These are phyloP conservation scores for Hanseniaspora nectarophila DNA, from an alignment of 805 yeast genomes.

Conservation along the genomic window DNA sequence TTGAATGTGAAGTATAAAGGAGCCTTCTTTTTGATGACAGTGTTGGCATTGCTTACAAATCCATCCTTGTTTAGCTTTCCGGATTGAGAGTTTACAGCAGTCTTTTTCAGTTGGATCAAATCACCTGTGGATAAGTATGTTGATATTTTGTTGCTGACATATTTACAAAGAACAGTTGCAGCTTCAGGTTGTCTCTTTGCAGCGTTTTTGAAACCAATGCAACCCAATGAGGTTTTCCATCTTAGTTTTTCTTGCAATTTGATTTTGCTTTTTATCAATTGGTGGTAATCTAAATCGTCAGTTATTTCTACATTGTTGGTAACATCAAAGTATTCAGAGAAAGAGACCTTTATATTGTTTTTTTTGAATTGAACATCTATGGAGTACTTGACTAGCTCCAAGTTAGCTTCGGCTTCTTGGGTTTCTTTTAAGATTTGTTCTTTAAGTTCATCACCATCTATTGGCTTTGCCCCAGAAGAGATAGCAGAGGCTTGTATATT, in stretches of 20 bases:
- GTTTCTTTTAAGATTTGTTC: slow-evolving; percentile 7
- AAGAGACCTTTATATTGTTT: background rate
- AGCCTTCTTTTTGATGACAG: slow-evolving; percentile 45
- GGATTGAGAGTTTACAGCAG: background rate
- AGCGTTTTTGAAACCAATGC: slow-evolving; percentile 11
- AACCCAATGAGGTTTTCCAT: slow-evolving; percentile 10
- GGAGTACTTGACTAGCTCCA: slow-evolving; percentile 7
- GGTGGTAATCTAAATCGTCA: slow-evolving; percentile 5
- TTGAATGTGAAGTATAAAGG: slow-evolving; percentile 54
- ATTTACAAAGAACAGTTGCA: slow-evolving; percentile 4
- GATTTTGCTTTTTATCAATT: slow-evolving; percentile 5
- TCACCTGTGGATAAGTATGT: slow-evolving; percentile 11
- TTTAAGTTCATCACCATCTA: slow-evolving; percentile 12
- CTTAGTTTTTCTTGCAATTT: background rate
- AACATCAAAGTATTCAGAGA: slow-evolving; percentile 6
- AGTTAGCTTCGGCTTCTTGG: slow-evolving; percentile 3
- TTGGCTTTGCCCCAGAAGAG: background rate
- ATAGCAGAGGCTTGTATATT: background rate
- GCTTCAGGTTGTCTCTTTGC: slow-evolving; percentile 11
- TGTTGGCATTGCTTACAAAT: slow-evolving; percentile 23
- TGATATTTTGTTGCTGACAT: slow-evolving; percentile 5
- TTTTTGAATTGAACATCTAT: background rate
- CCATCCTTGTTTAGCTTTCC: background rate
- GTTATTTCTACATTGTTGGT: background rate
- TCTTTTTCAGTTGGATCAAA: background rate